phyloP scores from a whole-genome alignment of 2,329 filamentous ascomycete species.

The Verticillium tricorpus region DNA sequence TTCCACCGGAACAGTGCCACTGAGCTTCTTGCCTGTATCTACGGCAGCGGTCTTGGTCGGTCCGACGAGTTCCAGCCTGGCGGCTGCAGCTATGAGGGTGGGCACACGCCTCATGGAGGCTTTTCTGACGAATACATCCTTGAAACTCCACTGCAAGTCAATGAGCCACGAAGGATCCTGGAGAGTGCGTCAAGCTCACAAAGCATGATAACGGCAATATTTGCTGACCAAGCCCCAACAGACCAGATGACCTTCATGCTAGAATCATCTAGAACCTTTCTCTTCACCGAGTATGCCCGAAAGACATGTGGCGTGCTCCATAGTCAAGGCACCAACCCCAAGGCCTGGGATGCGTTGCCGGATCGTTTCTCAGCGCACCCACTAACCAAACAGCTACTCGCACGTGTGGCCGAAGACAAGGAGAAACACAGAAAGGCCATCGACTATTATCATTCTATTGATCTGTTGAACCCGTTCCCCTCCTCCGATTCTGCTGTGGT shows the following conservation, averaged over 20 bases:
- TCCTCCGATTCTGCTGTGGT: background rate
- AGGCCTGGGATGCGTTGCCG: constrained; percentile 50
- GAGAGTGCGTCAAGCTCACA: background rate
- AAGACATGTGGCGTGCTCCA: constrained; percentile 32
- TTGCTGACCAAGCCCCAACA: background rate
- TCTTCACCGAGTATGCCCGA: constrained; percentile 52
- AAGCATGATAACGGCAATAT: background rate
- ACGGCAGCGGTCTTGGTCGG: constrained; percentile 21
- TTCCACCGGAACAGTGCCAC: constrained; percentile 59
- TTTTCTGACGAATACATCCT: constrained; percentile 33
- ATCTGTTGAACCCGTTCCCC: background rate
- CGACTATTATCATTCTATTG: background rate
- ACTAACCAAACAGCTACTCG: background rate
- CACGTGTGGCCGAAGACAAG: background rate
- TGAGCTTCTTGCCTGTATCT: constrained; percentile 52
- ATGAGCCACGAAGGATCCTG: background rate
- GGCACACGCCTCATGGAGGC: constrained; percentile 43
- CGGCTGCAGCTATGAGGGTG: constrained; percentile 34
- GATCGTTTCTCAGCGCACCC: constrained; percentile 42
- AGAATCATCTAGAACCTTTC: constrained; percentile 34
- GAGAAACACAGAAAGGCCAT: background rate
- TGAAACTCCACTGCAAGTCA: background rate
- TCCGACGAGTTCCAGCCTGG: constrained; percentile 41
- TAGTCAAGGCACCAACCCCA: constrained; percentile 26
- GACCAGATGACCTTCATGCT: constrained; percentile 2